Base-by-base conservation (phyloP, 306 rosid species). In the Acacia crassicarpa region DNA sequence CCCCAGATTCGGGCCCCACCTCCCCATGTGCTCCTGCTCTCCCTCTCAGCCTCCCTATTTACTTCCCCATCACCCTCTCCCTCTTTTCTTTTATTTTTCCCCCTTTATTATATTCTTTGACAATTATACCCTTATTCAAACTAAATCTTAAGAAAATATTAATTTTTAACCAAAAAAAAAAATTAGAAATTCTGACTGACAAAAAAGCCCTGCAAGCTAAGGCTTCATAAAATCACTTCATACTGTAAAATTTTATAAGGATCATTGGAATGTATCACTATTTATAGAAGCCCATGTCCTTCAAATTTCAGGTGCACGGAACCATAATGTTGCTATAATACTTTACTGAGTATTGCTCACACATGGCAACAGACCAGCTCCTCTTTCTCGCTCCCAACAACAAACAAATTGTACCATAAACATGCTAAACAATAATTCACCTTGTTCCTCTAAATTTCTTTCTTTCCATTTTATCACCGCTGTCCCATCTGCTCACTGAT, bases 1-100 rank as follows among this genome's bases (percentile, higher is more conserved):
- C 51, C 35, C 54, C 30, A n/a, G 56, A 11, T 70, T 44, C 44
- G 56, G 75, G 56, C 54, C 56, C 75, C 56, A 70, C 75, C 75
- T 23, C 9, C 75, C 75, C 75, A 70, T 70, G 75, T 70, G 75
- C 35, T 70, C 38, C 20, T 22, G 56, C n/a, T 22, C 20, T 43
- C 19, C 19, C 22, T 6, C 41, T 38, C 41, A 38, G 15, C 14
- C 44, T 32, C 46, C 74, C 7, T 9, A 43, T 41, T 69, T 10
- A 69, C 33, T 69, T 22, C 49, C 19, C 4, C 8, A 2, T 4
- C 74, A 3, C 16, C 25, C 10, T 33, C 46, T 4, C 6, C n/a
- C 12, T 4, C 20, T 38, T 17, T 17, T 48, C 11, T 14, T 48
- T 14, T 20, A 32, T 32, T 32, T 3, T 1, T 4, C 35, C 4